Base-by-base conservation (phyloP, 192 early-diverging fungal species). In the Funneliformis mosseae region DNA sequence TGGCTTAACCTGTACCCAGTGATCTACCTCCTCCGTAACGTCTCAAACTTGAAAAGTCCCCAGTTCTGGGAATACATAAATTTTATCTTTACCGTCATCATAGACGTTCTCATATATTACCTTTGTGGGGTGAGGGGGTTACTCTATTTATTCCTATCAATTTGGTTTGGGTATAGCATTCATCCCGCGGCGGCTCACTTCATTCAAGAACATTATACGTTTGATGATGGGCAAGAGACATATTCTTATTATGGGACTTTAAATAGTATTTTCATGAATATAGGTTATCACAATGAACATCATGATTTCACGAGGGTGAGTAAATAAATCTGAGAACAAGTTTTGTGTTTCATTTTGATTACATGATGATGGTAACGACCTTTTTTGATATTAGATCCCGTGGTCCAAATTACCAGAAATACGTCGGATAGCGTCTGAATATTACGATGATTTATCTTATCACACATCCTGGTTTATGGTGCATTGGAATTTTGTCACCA, bases 261-360 rank as follows among this genome's bases (percentile, higher is more conserved):
- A 63, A 99, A 99, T 89, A 83, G 85, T 63, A 88, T 95, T 55
- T 94, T 93, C 83, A 92, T 96, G 88, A 99, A 99, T 91, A 94
- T 97, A 80, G 97, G 97, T 55, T 96, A 95, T 85, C 97, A 99
- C 88, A 97, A 96, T 84, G 97, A 99, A 89, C 97, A 99, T 90
- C 96, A 99, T 87, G 97, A 99, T 85, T 98, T 97, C 88, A 70
- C 68, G 1, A 70, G 41, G 39, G 38, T 70, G 14, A 10, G 5
- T 66, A 4, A 12, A 27, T n/a, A n/a, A 27, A 23, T n/a, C n/a
- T n/a, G n/a, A n/a, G n/a, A n/a, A n/a, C n/a, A n/a, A 21, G 55
- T 59, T 59, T 59, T 59, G 10, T 9, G 21, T 21, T 59, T 59
- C 21, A 59, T 18, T 59, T 59, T 59, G 9, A 3, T 18, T 10